Evolutionary conservation across 2,329 filamentous ascomycete genomes (phyloP), one percentile per base, ranked within the genome.

Genomic region (Curvularia eragrostidis): DNA sequence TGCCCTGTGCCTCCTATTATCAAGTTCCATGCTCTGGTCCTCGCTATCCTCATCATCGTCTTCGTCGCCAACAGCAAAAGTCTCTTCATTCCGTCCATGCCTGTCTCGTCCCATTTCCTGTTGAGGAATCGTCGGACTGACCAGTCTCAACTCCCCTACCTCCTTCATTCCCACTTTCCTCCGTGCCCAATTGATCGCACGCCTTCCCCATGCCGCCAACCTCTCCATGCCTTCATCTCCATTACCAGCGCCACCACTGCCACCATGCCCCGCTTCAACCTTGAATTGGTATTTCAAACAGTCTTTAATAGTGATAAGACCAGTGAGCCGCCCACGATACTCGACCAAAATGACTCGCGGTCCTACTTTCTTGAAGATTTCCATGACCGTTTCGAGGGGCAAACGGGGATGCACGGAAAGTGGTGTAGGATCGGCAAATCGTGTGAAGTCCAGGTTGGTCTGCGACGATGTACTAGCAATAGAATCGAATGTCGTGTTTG

Each of bases 251-350:
- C 46, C 54, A 21, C 44, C 46, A 19, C 32, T 48, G 0, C 54
- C 42, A 7, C 50, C 58, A 24, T 56, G 55, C 1, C 63, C 59
- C 3, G 91, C 91, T 76, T 99, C 95, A 0, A 91, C 91, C 80
- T 95, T 96, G 85, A 98, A 97, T 77, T 99, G 94, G 72, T 96
- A 98, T 75, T 95, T 96, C 54, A 99, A 81, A 67, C 95, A 98
- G 75, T 99, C 95, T 76, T 99, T 99, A 61, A 97, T 91, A 0
- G 95, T 99, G 0, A 99, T 91, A 0, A 99, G 83, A 0, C 95
- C 95, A 0, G 85, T 86, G 1, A 99, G 83, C 48, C 87, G 86
- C 13, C 95, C 95, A 57, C 91, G 90, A 73, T 97, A 90, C 76
- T 99, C 95, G 38, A 97, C 89, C 3, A 99, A 83, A 48, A 99